Base-by-base conservation (phyloP, 805 yeast genomes). In the Jamesozyma piceae region DNA sequence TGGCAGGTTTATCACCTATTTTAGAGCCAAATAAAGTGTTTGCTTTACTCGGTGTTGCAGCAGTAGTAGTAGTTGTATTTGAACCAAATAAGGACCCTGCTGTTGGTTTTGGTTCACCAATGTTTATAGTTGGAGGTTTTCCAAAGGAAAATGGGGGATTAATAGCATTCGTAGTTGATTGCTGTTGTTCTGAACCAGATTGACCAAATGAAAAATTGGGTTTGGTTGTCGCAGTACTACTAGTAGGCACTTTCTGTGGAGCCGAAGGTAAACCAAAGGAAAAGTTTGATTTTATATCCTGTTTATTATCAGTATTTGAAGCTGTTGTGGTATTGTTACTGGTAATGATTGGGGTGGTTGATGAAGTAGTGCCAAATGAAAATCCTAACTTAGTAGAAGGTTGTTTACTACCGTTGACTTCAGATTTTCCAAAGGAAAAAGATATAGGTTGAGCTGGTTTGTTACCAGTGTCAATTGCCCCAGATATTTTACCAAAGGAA, bases 21-120 rank as follows among this genome's bases (percentile, higher is more conserved):
- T 39, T 39, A 24, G 35, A 19, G 20, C 38, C 39, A 31, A 41
- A 41, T 2, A 39, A 31, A 18, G 35, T 29, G 13, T 14, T 9
- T 24, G 36, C 32, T 14, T 41, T 41, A 15, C 17, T 14, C 6
- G 33, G 33, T 34, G 15, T 19, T 15, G 38, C 6, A 4, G 29
- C 4, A 4, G 11, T 13, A 26, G 35, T 19, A n/a, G 37, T 14
- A 8, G 24, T 19, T 8, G 36, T 9, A 6, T 18, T 19, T 11
- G 24, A 10, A 19, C 27, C 26, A 34, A 34, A 29, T 29, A 14
- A 29, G 11, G 11, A 26, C 11, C 28, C 28, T 13, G 32, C 17
- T 29, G 14, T 29, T 29, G 32, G 5, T 26, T 26, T 26, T 26
- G 28, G 11, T 13, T n/a, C 19, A 22, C 13, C 20, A 35, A 21